phyloP scores from a whole-genome alignment of 2,329 filamentous ascomycete genomes.

The Scortechinia acanthostroma region DNA sequence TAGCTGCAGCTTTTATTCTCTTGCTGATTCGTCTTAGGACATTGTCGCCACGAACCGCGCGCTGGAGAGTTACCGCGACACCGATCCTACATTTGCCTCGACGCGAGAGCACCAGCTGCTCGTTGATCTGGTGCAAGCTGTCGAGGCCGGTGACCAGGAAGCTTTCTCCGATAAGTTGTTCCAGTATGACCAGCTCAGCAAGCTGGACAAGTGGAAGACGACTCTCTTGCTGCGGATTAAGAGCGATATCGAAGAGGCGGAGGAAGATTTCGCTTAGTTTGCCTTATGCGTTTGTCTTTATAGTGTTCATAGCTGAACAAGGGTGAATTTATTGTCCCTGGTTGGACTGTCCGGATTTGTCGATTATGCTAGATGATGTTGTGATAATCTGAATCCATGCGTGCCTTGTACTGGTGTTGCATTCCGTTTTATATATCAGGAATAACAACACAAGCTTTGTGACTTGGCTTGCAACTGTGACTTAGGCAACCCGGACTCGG shows the following conservation, averaged over 20 bases:
- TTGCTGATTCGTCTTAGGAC: slow-evolving; percentile 32
- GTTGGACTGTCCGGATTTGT: too few species aligned
- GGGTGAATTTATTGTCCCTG: too few species aligned
- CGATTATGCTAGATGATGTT: too few species aligned
- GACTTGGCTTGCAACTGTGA: too few species aligned
- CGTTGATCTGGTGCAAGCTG: slow-evolving; percentile 65
- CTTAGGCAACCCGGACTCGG: too few species aligned
- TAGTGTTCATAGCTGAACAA: too few species aligned
- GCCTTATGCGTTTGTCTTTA: too few species aligned
- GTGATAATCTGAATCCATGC: too few species aligned
- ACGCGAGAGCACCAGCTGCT: slow-evolving; percentile 79
- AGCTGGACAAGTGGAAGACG: slow-evolving; percentile 96
- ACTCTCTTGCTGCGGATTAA: slow-evolving; percentile 77
- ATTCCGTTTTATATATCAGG: too few species aligned
- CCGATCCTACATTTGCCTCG: slow-evolving; percentile 69
- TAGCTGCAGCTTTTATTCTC: neutral
- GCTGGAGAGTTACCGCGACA: slow-evolving; percentile 73
- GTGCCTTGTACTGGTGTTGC: too few species aligned
- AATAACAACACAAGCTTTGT: too few species aligned
- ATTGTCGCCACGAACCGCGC: slow-evolving; percentile 73
- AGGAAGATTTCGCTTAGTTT: slow-evolving; percentile 10
- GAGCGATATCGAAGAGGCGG: slow-evolving; percentile 65
- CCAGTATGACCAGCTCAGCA: slow-evolving; percentile 85
- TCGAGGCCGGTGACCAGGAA: slow-evolving; percentile 75
- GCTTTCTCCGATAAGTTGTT: slow-evolving; percentile 79